phyloP scores from a whole-genome alignment of 2,329 filamentous ascomycete genomes.

The Paraconiothyrium brasiliense region DNA sequence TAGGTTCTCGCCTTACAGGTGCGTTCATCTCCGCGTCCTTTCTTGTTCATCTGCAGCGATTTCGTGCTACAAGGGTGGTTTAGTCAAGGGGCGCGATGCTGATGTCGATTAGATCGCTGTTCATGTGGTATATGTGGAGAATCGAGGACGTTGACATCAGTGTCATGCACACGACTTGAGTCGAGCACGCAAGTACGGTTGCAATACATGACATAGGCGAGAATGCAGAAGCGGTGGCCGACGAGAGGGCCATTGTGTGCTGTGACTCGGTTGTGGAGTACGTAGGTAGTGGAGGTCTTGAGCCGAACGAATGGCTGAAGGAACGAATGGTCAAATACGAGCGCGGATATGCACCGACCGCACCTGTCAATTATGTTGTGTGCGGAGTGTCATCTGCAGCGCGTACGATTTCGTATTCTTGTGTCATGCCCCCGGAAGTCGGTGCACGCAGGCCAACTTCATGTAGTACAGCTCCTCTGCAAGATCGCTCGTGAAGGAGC shows the following conservation, averaged over 20 bases:
- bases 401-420: not conserved
- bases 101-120: slow-evolving; percentile 70
- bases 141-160: slow-evolving; percentile 80
- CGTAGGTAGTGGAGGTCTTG: not conserved
- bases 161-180: slow-evolving; percentile 51
- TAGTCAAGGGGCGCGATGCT: slow-evolving; percentile 1
- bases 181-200: slow-evolving; percentile 8
- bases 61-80: slow-evolving; percentile 17
- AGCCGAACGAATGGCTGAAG: not conserved
- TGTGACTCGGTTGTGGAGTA: not conserved
- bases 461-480: slow-evolving; percentile 1
- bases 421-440: slow-evolving; percentile 1
- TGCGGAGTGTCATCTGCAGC: slow-evolving; percentile 1
- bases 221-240: not conserved
- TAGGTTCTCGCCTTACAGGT: slow-evolving; percentile 83
- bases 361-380: slow-evolving; percentile 11
- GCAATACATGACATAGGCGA: slow-evolving; percentile 8
- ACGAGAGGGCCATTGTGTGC: not conserved
- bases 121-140: slow-evolving; percentile 99
- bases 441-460: not conserved
- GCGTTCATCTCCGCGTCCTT: slow-evolving; percentile 38
- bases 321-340: not conserved
- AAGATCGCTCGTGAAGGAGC: not conserved
- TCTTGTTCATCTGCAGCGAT: slow-evolving; percentile 14
- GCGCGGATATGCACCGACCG: not conserved